These are phyloP conservation scores for Groenewaldozyma sp. DNA, from an alignment of 1,139 yeast species.

Conservation along the genomic window DNA sequence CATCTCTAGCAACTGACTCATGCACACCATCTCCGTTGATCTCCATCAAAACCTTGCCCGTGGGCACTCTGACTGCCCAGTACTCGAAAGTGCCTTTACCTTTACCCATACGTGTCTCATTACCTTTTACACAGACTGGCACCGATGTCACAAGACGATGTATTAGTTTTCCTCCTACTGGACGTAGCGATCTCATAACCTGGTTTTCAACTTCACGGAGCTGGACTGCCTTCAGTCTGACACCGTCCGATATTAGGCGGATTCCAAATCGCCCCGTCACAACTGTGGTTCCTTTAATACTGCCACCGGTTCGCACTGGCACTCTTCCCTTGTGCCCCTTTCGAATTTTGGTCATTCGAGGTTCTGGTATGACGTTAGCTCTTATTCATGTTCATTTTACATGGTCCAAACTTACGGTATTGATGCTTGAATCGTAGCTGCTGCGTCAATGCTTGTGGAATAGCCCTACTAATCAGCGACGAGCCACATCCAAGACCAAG, in stretches of 20 bases:
- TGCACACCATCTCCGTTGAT: slow-evolving; percentile 70
- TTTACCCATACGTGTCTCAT: slow-evolving; percentile 99
- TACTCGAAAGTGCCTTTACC: slow-evolving; percentile 98
- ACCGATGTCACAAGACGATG: slow-evolving; percentile 77
- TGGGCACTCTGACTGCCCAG: slow-evolving; percentile 95
- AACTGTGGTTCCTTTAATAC: slow-evolving; percentile 74
- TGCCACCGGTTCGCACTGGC: slow-evolving; percentile 90
- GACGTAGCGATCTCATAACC: slow-evolving; percentile 71
- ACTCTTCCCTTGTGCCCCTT: slow-evolving; percentile 95
- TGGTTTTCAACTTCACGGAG: slow-evolving; percentile 86
- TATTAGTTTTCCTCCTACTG: slow-evolving; percentile 57
- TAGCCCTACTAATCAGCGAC: background rate
- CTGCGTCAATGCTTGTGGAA: slow-evolving; percentile 6
- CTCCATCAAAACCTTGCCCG: slow-evolving; percentile 89
- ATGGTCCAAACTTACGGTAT: slow-evolving; percentile 63
- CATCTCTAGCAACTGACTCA: slow-evolving; percentile 84
- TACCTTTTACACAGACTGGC: slow-evolving; percentile 94
- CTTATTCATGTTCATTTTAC: slow-evolving; percentile 24
- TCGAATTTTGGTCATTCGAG: slow-evolving; percentile 60
- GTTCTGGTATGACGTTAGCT: slow-evolving; percentile 38
- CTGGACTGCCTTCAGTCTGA: slow-evolving; percentile 81
- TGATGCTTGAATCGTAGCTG: slow-evolving; percentile 61
- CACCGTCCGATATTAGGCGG: slow-evolving; percentile 79
- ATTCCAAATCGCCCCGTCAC: slow-evolving; percentile 81
- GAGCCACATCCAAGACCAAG: too few relatives aligned